A percentile compares a stretch with the other conserved stretches of the same genome.
Evolutionary conservation across 495 filamentous ascomycete species (phyloP).

Genomic region (Staphylotrichum longicolle): DNA sequence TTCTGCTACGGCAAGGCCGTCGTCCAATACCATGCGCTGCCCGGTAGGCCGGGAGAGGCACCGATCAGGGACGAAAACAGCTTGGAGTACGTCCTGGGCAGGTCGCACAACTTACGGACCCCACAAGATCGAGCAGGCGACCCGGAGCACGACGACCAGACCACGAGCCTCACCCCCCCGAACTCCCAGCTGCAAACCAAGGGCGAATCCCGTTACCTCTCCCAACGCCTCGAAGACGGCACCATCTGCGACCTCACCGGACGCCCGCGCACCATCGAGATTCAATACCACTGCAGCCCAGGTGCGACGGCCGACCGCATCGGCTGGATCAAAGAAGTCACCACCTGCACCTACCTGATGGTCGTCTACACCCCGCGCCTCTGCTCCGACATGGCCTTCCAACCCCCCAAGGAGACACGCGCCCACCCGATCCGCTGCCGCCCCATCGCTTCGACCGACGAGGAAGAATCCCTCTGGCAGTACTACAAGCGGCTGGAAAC

Average conservation of each 20-base stretch:
- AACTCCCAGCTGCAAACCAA: conserved; percentile 73
- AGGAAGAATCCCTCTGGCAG: conserved; percentile 57
- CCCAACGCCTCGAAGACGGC: conserved; percentile 80
- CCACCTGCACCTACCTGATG: conserved; percentile 93
- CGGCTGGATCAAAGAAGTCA: conserved; percentile 91
- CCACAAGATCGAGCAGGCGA: conserved; percentile 35
- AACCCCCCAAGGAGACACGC: conserved; percentile 76
- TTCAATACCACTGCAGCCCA: conserved; percentile 90
- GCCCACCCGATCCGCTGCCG: conserved; percentile 77
- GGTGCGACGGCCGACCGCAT: conserved; percentile 73
- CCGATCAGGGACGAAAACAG: conserved; percentile 72
- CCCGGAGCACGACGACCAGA: conserved; percentile 7
- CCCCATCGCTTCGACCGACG: conserved; percentile 59
- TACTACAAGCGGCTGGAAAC: conserved; percentile 53
- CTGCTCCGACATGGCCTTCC: conserved; percentile 89
- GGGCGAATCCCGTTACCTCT: conserved; percentile 84
- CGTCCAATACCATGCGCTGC: conserved; percentile 86
- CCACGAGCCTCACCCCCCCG: conserved; percentile 41
- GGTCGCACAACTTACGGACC: conserved; percentile 33
- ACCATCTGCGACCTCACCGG: conserved; percentile 89
- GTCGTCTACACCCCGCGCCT: conserved; percentile 89
- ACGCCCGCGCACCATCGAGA: conserved; percentile 78
- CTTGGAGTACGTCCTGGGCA: conserved; percentile 77
- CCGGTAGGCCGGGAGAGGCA: conserved; percentile 58
- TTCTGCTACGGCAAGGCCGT: conserved; percentile 91